These are phyloP conservation scores for Citrullus mucosospermus DNA, from an alignment of 306 rosid species.

Conservation along the genomic window DNA sequence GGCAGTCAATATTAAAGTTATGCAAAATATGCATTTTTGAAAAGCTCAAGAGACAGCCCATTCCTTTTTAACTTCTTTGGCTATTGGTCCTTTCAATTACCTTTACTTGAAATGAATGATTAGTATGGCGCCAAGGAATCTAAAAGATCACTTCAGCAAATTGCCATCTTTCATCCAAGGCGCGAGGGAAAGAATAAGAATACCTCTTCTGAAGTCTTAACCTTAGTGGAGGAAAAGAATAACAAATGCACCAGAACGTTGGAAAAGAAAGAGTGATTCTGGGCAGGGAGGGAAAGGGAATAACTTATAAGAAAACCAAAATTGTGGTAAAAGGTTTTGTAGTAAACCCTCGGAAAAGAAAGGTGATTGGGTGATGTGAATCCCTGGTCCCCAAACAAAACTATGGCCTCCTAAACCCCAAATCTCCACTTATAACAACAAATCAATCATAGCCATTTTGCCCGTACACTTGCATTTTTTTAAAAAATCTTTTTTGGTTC, in stretches of 20 bases:
- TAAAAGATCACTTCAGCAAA: not conserved
- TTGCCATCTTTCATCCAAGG: not conserved
- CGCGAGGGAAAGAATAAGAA: not conserved
- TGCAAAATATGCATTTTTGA: not conserved
- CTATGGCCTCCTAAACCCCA: not conserved
- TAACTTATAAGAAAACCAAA: not conserved
- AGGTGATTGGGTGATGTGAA: constrained; percentile 21
- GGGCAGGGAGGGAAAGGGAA: not conserved
- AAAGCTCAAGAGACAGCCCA: not conserved
- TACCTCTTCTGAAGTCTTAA: not conserved
- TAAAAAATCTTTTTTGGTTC: not conserved
- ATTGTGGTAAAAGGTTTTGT: constrained; percentile 2
- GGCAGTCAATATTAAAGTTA: not conserved
- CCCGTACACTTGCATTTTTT: not conserved
- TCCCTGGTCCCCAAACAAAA: constrained; percentile 15
- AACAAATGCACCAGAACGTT: not conserved
- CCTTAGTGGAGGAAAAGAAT: not conserved
- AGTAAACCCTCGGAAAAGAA: constrained; percentile 17
- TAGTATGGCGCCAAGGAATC: not conserved
- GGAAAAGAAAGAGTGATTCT: no score
- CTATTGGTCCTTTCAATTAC: not conserved
- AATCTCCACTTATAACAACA: not conserved
- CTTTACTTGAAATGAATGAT: not conserved
- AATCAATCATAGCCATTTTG: not conserved
- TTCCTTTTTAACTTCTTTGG: not conserved